A percentile compares a stretch with the other conserved stretches of the same genome.
Conservation (phyloP, 805 yeast species). For the Wickerhamomyces queroliae region DNA sequence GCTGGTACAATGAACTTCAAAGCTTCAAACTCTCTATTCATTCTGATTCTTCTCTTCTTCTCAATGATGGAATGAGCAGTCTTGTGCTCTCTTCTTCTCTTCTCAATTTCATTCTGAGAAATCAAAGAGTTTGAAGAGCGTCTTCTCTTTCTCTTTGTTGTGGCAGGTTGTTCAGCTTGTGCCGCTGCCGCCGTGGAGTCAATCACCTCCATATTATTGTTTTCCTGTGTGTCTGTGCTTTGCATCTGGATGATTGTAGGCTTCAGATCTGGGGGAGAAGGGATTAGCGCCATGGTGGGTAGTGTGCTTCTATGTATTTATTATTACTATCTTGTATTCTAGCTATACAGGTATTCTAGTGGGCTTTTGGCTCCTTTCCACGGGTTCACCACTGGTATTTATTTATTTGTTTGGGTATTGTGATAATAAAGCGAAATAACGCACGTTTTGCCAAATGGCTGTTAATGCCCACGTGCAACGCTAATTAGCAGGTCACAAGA, state of each 20-base stretch:
- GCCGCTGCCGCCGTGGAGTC: slow-evolving; percentile 1
- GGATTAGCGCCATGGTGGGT: slow-evolving; percentile 18
- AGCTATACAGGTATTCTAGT: neutral
- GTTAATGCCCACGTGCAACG: too few relatives aligned
- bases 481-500: too few relatives aligned
- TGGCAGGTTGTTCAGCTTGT: slow-evolving; percentile 3
- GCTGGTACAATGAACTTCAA: slow-evolving; percentile 75
- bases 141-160: slow-evolving; percentile 20
- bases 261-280: slow-evolving; percentile 42
- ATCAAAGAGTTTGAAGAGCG: slow-evolving; percentile 18
- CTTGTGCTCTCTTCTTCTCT: slow-evolving; percentile 41
- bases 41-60: slow-evolving; percentile 69
- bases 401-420: neutral
- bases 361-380: neutral
- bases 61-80: slow-evolving; percentile 74
- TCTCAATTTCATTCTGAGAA: slow-evolving; percentile 27
- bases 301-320: neutral
- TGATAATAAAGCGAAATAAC: too few relatives aligned
- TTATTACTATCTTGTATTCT: neutral
- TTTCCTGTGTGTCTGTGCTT: slow-evolving; percentile 3
- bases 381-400: neutral
- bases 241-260: slow-evolving; percentile 41
- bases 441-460: too few relatives aligned
- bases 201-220: neutral
- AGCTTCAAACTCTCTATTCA: slow-evolving; percentile 80